These are phyloP conservation scores for Leptomonas pyrrhocoris DNA, from an alignment of 208 protist species.

Conservation along the genomic window DNA sequence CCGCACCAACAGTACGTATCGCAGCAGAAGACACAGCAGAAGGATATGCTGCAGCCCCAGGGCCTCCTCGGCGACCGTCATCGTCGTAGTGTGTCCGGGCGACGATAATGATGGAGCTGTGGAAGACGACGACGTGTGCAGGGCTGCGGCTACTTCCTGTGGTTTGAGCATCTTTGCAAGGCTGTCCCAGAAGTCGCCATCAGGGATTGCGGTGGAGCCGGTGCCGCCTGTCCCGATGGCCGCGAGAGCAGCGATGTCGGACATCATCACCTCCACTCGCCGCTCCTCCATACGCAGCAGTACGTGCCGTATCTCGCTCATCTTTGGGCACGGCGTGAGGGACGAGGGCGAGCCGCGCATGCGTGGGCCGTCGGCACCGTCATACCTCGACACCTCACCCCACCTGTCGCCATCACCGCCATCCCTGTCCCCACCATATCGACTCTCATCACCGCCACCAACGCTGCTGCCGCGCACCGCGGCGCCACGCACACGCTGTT, in stretches of 20 bases:
- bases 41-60: slow-evolving; percentile 25
- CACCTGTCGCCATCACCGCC: not conserved
- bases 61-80: not conserved
- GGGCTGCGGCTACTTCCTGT: slow-evolving; percentile 18
- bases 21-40: slow-evolving; percentile 30
- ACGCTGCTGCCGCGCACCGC: slow-evolving; percentile 1
- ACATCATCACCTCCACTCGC: slow-evolving; percentile 31
- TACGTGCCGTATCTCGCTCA: slow-evolving; percentile 39
- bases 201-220: slow-evolving; percentile 14
- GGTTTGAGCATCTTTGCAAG: slow-evolving; percentile 21
- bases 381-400: not conserved
- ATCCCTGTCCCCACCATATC: not conserved
- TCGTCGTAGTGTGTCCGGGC: not conserved
- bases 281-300: slow-evolving; percentile 54
- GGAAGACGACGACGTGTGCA: not conserved
- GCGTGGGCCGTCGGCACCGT: slow-evolving; percentile 11
- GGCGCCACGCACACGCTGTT: slow-evolving; percentile 16
- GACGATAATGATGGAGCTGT: not conserved
- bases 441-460: not conserved
- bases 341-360: slow-evolving; percentile 18
- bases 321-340: slow-evolving; percentile 21
- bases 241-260: slow-evolving; percentile 35
- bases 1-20: slow-evolving; percentile 13
- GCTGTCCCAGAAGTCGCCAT: slow-evolving; percentile 27
- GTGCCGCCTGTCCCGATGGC: slow-evolving; percentile 22